Evolutionary conservation across 257 asterid species (phyloP).

Genomic region (Solanum piurae): DNA sequence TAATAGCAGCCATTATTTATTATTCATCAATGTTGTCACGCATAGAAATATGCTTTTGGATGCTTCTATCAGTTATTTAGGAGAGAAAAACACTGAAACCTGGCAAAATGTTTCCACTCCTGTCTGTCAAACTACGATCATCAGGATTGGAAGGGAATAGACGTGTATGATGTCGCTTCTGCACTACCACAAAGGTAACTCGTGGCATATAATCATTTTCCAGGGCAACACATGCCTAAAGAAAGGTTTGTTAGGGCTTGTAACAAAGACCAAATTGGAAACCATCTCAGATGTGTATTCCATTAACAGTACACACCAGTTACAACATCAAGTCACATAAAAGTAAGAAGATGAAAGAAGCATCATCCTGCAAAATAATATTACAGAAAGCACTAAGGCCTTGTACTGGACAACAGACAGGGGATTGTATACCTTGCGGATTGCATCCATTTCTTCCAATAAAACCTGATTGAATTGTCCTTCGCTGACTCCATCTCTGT

Average conservation of each 20-base stretch:
- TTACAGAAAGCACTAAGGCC: neutral
- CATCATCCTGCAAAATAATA: neutral
- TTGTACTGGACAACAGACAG: neutral
- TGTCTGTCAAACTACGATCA: slow-evolving; percentile 37
- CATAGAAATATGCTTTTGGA: neutral
- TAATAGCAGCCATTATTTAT: neutral
- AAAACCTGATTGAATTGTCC: slow-evolving; percentile 84
- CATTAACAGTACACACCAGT: neutral
- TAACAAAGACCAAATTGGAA: neutral
- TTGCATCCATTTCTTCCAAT: slow-evolving; percentile 49
- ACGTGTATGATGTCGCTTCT: slow-evolving; percentile 91
- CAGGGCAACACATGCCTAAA: slow-evolving; percentile 61
- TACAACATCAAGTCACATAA: neutral
- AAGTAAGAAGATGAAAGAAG: neutral
- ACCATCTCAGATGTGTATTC: neutral
- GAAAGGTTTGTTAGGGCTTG: neutral
- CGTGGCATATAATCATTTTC: slow-evolving; percentile 40
- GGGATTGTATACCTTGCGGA: slow-evolving; percentile 37
- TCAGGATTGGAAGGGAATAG: slow-evolving; percentile 48
- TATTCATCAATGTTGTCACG: neutral
- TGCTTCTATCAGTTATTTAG: neutral
- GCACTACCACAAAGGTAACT: slow-evolving; percentile 78
- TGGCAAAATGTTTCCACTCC: slow-evolving; percentile 85
- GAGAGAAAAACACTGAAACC: slow-evolving; percentile 19
- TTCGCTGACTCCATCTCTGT: slow-evolving; percentile 87